These are phyloP conservation scores for Mycena metata DNA, from an alignment of 768 basidiomycete species.

Conservation along the genomic window DNA sequence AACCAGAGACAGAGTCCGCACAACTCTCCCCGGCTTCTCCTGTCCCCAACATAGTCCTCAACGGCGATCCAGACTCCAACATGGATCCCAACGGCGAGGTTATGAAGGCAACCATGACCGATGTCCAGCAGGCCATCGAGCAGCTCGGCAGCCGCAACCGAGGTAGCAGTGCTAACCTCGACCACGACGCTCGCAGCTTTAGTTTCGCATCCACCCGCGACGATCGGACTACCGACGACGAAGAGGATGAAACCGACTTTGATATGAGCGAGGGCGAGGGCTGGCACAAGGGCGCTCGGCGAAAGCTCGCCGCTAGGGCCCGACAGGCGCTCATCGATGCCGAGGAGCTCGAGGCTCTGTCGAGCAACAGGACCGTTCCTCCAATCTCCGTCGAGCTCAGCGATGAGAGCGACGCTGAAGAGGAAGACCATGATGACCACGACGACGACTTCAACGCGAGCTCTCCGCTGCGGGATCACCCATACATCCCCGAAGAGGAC, in stretches of 20 bases:
- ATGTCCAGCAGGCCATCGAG: constrained; percentile 92
- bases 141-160: constrained; percentile 72
- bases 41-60: constrained; percentile 48
- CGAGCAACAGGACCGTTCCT: constrained; percentile 57
- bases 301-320: constrained; percentile 79
- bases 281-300: constrained; percentile 76
- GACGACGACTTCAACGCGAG: constrained; percentile 53
- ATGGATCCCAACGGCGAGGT: constrained; percentile 63
- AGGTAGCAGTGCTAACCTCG: constrained; percentile 50
- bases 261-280: constrained; percentile 63
- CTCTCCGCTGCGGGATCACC: constrained; percentile 62
- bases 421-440: constrained; percentile 66
- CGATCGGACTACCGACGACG: constrained; percentile 67
- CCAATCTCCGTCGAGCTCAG: constrained; percentile 84
- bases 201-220: constrained; percentile 81
- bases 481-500: constrained; percentile 79
- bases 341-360: constrained; percentile 60
- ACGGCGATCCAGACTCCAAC: constrained; percentile 38
- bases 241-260: constrained; percentile 69
- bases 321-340: constrained; percentile 72
- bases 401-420: constrained; percentile 84
- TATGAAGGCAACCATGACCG: constrained; percentile 91
- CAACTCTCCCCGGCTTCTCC: constrained; percentile 45
- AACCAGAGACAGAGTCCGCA: constrained; percentile 58
- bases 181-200: constrained; percentile 76